Evolutionary conservation across 805 yeast species (phyloP).

Genomic region (Lachancea sp.): DNA sequence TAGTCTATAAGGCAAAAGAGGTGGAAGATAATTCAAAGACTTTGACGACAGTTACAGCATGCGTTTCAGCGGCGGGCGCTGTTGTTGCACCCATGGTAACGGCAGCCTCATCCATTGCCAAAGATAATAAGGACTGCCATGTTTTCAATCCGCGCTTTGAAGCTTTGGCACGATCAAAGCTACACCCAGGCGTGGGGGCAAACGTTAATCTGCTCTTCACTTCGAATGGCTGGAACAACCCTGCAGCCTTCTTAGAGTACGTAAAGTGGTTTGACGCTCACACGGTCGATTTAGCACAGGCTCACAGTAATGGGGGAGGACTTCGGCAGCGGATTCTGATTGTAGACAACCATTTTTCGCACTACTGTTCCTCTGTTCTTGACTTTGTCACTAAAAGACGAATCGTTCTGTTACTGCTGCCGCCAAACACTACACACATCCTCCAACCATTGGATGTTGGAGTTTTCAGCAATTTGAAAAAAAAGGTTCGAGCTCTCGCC

Average conservation of each 20-base stretch:
- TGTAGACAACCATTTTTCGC: constrained; percentile 8
- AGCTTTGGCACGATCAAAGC: constrained; percentile 1
- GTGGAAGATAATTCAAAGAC: background rate
- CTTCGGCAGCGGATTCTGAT: constrained; percentile 5
- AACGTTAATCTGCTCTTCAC: constrained; percentile 3
- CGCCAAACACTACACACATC: constrained; percentile 9
- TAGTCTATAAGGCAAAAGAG: constrained; percentile 8
- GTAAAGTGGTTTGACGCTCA: constrained; percentile 9
- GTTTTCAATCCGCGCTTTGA: constrained; percentile 6
- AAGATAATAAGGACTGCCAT: constrained; percentile 3
- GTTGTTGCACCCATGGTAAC: constrained; percentile 9
- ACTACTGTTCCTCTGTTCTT: constrained; percentile 4
- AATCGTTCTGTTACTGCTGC: constrained; percentile 3
- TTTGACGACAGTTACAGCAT: constrained; percentile 8
- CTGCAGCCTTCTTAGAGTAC: constrained; percentile 8
- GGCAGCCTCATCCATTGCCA: constrained; percentile 5
- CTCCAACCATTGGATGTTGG: constrained; percentile 10
- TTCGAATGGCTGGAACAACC: constrained; percentile 7
- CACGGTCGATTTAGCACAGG: background rate
- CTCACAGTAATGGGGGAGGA: background rate
- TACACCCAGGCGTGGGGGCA: constrained; percentile 3
- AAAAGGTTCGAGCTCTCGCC: constrained; percentile 6
- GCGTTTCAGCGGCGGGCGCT: constrained; percentile 9
- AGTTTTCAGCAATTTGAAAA: constrained; percentile 7
- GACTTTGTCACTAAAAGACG: constrained; percentile 5